These are phyloP conservation scores for Neofusicoccum kwambonambiense DNA, from an alignment of 2,329 filamentous ascomycete genomes.

Conservation along the genomic window DNA sequence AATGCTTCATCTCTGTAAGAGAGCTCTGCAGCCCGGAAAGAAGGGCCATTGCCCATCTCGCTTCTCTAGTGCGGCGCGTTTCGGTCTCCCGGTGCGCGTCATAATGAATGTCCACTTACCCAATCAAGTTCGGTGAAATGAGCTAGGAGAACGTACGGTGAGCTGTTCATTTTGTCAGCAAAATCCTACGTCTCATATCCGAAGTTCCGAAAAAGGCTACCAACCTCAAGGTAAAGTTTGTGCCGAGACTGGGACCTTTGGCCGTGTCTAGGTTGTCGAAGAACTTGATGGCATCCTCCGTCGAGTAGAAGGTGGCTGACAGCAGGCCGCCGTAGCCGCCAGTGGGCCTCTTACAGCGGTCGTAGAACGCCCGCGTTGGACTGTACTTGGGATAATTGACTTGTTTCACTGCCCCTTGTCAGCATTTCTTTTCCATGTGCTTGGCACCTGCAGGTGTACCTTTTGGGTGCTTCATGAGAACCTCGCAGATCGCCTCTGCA, in stretches of 20 bases:
- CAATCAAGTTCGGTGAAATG: slow-evolving; percentile 93
- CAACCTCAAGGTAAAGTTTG: slow-evolving; percentile 84
- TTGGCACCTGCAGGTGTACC: slow-evolving; percentile 34
- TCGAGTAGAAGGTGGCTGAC: slow-evolving; percentile 74
- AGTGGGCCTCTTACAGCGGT: slow-evolving; percentile 67
- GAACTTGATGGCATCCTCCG: slow-evolving; percentile 72
- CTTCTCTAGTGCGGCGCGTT: not conserved
- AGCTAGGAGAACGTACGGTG: slow-evolving; percentile 86
- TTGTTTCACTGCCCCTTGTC: slow-evolving; percentile 58
- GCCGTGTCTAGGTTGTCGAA: slow-evolving; percentile 83
- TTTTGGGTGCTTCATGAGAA: slow-evolving; percentile 60
- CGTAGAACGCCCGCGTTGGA: slow-evolving; percentile 69
- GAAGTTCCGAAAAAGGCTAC: slow-evolving; percentile 15
- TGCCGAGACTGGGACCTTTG: slow-evolving; percentile 92
- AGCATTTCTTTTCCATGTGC: slow-evolving; percentile 14
- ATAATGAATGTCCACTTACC: slow-evolving; percentile 48
- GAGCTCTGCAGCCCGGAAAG: slow-evolving; percentile 12
- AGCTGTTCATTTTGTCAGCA: slow-evolving; percentile 47
- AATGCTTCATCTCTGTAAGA: not conserved
- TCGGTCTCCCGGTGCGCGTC: not conserved
- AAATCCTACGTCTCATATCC: not conserved
- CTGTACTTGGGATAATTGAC: slow-evolving; percentile 87
- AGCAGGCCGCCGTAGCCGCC: slow-evolving; percentile 90
- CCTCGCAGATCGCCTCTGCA: slow-evolving; percentile 76
- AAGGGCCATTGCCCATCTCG: not conserved